These are phyloP conservation scores for Podospora australis DNA, from an alignment of 495 filamentous ascomycete genomes.

Conservation along the genomic window DNA sequence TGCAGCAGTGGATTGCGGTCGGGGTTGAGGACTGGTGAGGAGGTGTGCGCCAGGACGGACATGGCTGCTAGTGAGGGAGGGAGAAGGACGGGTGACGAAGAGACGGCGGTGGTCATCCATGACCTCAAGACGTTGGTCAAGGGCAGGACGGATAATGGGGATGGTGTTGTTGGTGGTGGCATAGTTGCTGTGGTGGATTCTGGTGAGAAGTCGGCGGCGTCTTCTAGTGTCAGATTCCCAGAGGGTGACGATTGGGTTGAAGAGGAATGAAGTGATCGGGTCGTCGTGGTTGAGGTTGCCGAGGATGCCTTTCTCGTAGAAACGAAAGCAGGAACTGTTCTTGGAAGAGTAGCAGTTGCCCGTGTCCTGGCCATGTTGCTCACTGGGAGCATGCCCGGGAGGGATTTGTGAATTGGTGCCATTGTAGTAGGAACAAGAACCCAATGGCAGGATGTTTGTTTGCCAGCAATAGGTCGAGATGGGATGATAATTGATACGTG, in stretches of 20 bases:
- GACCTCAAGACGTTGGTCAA: conserved; percentile 69
- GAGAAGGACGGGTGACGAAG: conserved; percentile 67
- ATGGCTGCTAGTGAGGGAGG: conserved; percentile 63
- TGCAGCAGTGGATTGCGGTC: conserved; percentile 51
- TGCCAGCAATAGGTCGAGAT: no score
- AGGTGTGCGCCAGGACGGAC: conserved; percentile 62
- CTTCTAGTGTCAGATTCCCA: conserved; percentile 20
- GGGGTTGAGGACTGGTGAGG: conserved; percentile 50
- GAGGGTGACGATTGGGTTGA: conserved; percentile 31
- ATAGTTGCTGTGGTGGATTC: conserved; percentile 8
- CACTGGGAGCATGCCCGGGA: conserved; percentile 5
- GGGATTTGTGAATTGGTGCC: conserved; percentile 4
- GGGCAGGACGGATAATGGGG: conserved; percentile 67
- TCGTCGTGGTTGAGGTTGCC: conserved; percentile 8
- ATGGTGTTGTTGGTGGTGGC: conserved; percentile 18
- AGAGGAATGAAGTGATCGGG: conserved; percentile 36
- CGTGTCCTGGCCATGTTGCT: background rate
- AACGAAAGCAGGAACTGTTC: background rate
- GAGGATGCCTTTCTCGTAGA: background rate
- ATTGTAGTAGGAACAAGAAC: no score
- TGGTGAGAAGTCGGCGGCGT: conserved; percentile 7
- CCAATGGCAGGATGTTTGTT: no score
- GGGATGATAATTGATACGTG: no score
- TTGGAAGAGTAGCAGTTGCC: background rate
- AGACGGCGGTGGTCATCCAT: conserved; percentile 69